Evolutionary conservation across 768 basidiomycete genomes (phyloP), one percentile per base, ranked within the genome.

Genomic region (Lentinula sp.): DNA sequence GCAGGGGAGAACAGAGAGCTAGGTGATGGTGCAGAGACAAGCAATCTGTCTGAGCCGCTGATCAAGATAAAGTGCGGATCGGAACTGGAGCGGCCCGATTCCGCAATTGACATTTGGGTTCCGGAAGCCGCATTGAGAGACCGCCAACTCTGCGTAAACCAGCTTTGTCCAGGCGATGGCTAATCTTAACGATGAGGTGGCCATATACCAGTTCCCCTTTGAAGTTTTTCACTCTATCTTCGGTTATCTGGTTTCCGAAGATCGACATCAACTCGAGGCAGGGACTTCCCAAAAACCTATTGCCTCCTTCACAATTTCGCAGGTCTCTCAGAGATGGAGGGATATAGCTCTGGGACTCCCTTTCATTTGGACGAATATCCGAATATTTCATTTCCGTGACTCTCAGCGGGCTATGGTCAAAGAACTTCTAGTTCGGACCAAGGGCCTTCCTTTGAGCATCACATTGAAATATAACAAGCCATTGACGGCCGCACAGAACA

Each of bases 271-370:
- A 42, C 39, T 56, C 13, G 40, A 40, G 28, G 23, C 18, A 21
- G 40, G 23, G 37, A 21, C 21, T 43, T 21, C 15, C 10, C 32
- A 31, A 42, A 40, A 21, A 32, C 40, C 40, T 16, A 42, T 43
- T 42, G 37, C 8, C 16, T 31, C 55, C 23, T 56, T 56, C 18
- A 45, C 57, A 7, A 32, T 59, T 31, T 59, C 57, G 6, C 57
- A 59, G 45, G 57, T 59, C 31, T 59, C 45, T 13, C 43, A 50
- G 18, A 59, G 57, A 59, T 59, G 57, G 57, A 59, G 57, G 48
- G 45, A 40, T 10, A 46, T 58, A 31, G 57, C 57, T 46, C 43
- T 45, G 8, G 42, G 35, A 3, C n/a, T 35, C 28, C 57, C 57
- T 8, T 34, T 13, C 6, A 45, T 58, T 34, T 58, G 57, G 57